These are phyloP conservation scores for Spizellomyces punctatus DNA, from an alignment of 192 early-diverging fungal species.

Conservation along the genomic window DNA sequence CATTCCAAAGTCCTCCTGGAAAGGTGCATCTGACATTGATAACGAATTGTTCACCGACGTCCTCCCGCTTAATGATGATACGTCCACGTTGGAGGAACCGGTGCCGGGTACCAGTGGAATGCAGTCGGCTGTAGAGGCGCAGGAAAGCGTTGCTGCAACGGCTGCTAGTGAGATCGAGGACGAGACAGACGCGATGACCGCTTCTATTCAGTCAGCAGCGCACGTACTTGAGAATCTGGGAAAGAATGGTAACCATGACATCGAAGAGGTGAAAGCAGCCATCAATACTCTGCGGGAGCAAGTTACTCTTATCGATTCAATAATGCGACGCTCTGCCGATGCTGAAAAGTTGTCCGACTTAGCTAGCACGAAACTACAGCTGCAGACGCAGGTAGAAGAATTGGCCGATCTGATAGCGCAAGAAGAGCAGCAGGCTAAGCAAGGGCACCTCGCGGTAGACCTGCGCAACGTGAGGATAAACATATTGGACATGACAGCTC, in stretches of 20 bases:
- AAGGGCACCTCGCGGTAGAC: background rate
- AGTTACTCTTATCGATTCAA: constrained; percentile 10
- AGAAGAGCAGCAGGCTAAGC: background rate
- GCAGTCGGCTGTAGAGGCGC: too few species aligned
- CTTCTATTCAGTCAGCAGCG: constrained; percentile 2
- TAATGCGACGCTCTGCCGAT: constrained; percentile 16
- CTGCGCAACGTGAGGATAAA: constrained; percentile 13
- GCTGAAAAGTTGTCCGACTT: constrained; percentile 25
- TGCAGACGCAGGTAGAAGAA: constrained; percentile 34
- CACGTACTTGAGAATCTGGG: constrained; percentile 1
- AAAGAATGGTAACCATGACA: background rate
- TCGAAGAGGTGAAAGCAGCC: constrained; percentile 4
- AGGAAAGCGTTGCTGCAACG: too few species aligned
- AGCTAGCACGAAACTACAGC: constrained; percentile 34
- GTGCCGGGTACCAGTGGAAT: too few species aligned
- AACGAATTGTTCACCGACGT: too few species aligned
- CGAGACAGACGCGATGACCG: background rate
- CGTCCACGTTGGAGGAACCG: too few species aligned
- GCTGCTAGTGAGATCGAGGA: background rate
- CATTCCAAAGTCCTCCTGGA: too few species aligned
- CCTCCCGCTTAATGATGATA: too few species aligned
- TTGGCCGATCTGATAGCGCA: constrained; percentile 28
- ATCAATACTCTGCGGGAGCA: constrained; percentile 16
- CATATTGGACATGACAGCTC: constrained; percentile 22
- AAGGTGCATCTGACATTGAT: too few species aligned